phyloP scores from a whole-genome alignment of 208 protist species.

The Naegleria lovaniensis region DNA sequence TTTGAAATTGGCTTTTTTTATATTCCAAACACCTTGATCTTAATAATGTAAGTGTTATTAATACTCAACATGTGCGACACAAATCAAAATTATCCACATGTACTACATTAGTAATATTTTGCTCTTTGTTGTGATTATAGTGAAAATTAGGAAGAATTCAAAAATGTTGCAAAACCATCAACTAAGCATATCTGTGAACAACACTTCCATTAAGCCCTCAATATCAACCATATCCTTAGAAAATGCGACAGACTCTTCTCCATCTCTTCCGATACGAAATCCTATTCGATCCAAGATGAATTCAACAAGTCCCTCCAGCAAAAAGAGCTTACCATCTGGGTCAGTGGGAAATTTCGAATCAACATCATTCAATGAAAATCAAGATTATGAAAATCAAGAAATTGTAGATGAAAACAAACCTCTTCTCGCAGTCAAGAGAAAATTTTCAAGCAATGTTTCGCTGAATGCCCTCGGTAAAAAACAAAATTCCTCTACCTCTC shows the following conservation, averaged over 20 bases:
- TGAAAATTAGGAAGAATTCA: constrained; percentile 9
- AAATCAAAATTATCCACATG: background rate
- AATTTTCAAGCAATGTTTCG: background rate
- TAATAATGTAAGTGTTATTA: background rate
- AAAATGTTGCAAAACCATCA: background rate
- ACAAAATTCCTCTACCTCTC: background rate
- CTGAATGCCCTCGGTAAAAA: too few relatives aligned
- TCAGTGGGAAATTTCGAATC: background rate
- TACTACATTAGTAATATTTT: background rate
- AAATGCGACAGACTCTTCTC: background rate
- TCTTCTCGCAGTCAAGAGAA: background rate
- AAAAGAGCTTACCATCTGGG: background rate
- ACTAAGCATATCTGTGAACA: background rate
- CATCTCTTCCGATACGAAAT: background rate
- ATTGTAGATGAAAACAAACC: background rate
- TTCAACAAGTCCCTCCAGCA: background rate
- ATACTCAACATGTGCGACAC: background rate
- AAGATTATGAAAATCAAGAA: background rate
- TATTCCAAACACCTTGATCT: background rate
- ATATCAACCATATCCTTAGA: background rate
- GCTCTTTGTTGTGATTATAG: background rate
- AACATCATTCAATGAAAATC: background rate
- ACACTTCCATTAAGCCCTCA: background rate
- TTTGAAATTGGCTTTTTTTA: constrained; percentile 23
- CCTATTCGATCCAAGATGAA: background rate